Evolutionary conservation across 2,329 filamentous ascomycete genomes (phyloP).

Genomic region (Pyrenophora graminea): DNA sequence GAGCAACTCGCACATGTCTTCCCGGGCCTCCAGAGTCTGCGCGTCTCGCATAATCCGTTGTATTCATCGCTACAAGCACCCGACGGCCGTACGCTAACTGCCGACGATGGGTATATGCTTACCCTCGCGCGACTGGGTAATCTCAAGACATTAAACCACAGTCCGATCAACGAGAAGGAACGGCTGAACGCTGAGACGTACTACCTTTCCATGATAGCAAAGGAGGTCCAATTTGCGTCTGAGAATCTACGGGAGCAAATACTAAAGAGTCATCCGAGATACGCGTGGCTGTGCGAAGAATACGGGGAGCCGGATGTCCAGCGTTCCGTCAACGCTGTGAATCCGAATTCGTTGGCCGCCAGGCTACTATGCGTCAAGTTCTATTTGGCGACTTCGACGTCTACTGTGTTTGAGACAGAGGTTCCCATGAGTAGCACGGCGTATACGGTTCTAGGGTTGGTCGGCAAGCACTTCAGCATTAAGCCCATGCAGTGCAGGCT

Average conservation of each 20-base stretch:
- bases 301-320: conserved; percentile 73
- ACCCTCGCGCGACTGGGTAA: conserved; percentile 74
- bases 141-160: conserved; percentile 74
- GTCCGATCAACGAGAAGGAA: conserved; percentile 69
- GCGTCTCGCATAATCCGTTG: conserved; percentile 84
- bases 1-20: conserved; percentile 69
- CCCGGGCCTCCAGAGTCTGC: conserved; percentile 73
- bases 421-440: conserved; percentile 78
- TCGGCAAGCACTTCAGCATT: conserved; percentile 70
- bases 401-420: conserved; percentile 43
- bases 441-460: conserved; percentile 79
- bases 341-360: conserved; percentile 82
- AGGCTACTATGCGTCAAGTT: conserved; percentile 69
- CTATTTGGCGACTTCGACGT: conserved; percentile 36
- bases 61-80: conserved; percentile 62
- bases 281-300: conserved; percentile 70
- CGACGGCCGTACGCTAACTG: conserved; percentile 52
- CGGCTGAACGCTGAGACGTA: conserved; percentile 89
- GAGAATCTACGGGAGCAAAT: conserved; percentile 60
- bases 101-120: conserved; percentile 88
- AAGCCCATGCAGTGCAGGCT: conserved; percentile 68
- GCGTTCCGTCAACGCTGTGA: conserved; percentile 54
- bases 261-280: conserved; percentile 70
- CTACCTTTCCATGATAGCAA: conserved; percentile 82
- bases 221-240: conserved; percentile 68